phyloP scores from a whole-genome alignment of 305 asterid species.

The Fraxinus dipetala region DNA sequence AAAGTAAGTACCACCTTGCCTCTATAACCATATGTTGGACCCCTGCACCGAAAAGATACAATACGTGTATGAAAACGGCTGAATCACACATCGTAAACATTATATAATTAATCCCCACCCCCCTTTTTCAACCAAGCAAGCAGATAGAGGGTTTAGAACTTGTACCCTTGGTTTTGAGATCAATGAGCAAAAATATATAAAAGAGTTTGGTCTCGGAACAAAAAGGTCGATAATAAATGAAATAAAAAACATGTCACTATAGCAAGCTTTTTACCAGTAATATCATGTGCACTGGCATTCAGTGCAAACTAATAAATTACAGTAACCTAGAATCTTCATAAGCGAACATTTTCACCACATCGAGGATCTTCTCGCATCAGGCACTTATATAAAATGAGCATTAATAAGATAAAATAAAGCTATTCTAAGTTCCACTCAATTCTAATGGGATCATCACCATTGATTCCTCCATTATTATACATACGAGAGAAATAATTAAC shows the following conservation, averaged over 20 bases:
- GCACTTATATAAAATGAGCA: not conserved
- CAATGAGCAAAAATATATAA: not conserved
- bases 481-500: not conserved
- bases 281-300: not conserved
- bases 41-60: conserved; percentile 41
- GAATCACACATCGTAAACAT: not conserved
- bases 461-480: not conserved
- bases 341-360: not conserved
- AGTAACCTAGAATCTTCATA: not conserved
- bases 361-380: not conserved
- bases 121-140: not conserved
- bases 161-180: not conserved
- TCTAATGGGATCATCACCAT: not conserved
- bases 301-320: not conserved
- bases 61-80: not conserved
- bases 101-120: not conserved
- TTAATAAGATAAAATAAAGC: not conserved
- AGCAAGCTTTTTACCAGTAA: not conserved
- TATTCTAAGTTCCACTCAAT: not conserved
- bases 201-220: not conserved
- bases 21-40: conserved; percentile 65
- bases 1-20: conserved; percentile 85
- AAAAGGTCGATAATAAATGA: not conserved
- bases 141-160: not conserved
- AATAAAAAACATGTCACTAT: not conserved